Conservation (phyloP, 805 yeast genomes). For the Allodekkera sacchari region DNA sequence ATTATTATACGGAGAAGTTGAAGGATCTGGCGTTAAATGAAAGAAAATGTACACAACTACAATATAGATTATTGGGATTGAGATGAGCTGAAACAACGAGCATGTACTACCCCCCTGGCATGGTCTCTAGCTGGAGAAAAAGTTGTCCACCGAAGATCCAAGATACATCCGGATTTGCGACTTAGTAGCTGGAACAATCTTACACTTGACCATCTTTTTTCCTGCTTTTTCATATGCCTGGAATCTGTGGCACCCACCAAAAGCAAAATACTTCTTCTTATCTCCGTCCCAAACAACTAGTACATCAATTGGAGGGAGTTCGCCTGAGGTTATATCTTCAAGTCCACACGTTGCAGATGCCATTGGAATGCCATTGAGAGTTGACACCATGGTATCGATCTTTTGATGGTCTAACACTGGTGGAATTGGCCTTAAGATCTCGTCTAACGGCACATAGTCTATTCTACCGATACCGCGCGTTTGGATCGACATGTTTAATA, state of each 20-base stretch:
- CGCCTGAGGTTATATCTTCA: slow-evolving; percentile 46
- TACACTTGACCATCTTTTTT: slow-evolving; percentile 51
- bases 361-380: slow-evolving; percentile 54
- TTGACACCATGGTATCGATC: slow-evolving; percentile 72
- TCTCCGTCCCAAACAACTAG: slow-evolving; percentile 59
- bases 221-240: slow-evolving; percentile 70
- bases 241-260: slow-evolving; percentile 87
- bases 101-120: too few relatives aligned
- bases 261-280: slow-evolving; percentile 60
- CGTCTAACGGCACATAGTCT: slow-evolving; percentile 53
- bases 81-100: background rate
- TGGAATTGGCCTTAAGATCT: slow-evolving; percentile 74
- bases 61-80: too few relatives aligned
- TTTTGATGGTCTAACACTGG: slow-evolving; percentile 72
- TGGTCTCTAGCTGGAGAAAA: slow-evolving; percentile 27
- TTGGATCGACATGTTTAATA: slow-evolving; percentile 65
- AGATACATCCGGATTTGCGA: slow-evolving; percentile 59
- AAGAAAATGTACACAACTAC: too few relatives aligned
- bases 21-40: too few relatives aligned
- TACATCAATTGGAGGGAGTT: slow-evolving; percentile 78
- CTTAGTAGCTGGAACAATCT: slow-evolving; percentile 67
- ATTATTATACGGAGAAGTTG: background rate
- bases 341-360: slow-evolving; percentile 51
- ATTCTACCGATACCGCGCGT: slow-evolving; percentile 43
- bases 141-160: slow-evolving; percentile 57